Conservation (phyloP, 2,329 filamentous ascomycete genomes). For the Aureobasidium uvarum region DNA sequence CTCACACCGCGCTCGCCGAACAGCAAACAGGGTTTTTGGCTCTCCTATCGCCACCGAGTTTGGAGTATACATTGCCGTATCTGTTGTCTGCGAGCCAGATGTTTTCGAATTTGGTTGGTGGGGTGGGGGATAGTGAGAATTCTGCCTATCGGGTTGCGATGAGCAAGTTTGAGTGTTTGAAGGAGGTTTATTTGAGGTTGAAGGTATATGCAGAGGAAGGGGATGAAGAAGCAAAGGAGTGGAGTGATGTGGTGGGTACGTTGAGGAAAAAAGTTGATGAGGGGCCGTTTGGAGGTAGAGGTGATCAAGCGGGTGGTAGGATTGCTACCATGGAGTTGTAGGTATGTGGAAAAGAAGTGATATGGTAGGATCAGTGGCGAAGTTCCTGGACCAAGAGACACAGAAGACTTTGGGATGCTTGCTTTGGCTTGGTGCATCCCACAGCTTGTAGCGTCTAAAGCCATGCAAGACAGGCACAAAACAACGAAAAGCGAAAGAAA, state of each 20-base stretch:
- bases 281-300: slow-evolving; percentile 43
- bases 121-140: slow-evolving; percentile 56
- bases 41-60: slow-evolving; percentile 52
- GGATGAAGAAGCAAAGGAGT: slow-evolving; percentile 33
- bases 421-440: too few relatives aligned
- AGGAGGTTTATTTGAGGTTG: slow-evolving; percentile 49
- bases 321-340: slow-evolving; percentile 48
- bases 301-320: slow-evolving; percentile 45
- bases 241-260: slow-evolving; percentile 44
- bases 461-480: too few relatives aligned
- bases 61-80: slow-evolving; percentile 54
- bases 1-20: slow-evolving; percentile 33
- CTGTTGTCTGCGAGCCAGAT: slow-evolving; percentile 57
- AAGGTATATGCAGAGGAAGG: slow-evolving; percentile 38
- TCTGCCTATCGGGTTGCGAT: slow-evolving; percentile 58
- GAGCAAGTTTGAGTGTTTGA: slow-evolving; percentile 58
- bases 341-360: too few relatives aligned
- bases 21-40: slow-evolving; percentile 49
- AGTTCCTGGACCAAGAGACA: too few relatives aligned
- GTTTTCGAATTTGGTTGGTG: slow-evolving; percentile 59
- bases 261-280: slow-evolving; percentile 44
- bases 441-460: too few relatives aligned
- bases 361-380: too few relatives aligned
- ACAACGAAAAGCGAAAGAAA: too few relatives aligned
- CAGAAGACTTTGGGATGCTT: too few relatives aligned